These are phyloP conservation scores for Colletotrichum spaethianum DNA, from an alignment of 2,329 filamentous ascomycete genomes.

Conservation along the genomic window DNA sequence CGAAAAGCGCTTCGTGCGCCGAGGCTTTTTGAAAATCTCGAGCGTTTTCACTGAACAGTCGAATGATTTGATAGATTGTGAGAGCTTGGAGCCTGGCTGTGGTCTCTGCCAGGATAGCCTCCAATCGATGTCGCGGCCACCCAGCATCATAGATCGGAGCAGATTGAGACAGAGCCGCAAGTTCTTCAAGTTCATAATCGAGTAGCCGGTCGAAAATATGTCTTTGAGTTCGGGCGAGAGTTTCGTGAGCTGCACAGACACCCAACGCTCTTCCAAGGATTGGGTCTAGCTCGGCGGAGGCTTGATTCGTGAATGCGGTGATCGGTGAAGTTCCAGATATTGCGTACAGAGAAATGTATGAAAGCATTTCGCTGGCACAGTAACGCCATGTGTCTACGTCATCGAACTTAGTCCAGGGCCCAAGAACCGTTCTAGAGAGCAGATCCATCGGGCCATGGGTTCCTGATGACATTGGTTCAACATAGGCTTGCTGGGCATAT, in stretches of 20 bases:
- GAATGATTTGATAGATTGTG: slow-evolving; percentile 28
- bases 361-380: slow-evolving; percentile 29
- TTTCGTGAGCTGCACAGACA: slow-evolving; percentile 23
- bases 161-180: neutral
- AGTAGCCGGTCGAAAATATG: slow-evolving; percentile 9
- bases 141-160: neutral
- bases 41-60: slow-evolving; percentile 8
- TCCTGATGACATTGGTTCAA: neutral
- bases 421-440: neutral
- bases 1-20: slow-evolving; percentile 13
- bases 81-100: slow-evolving; percentile 12
- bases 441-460: neutral
- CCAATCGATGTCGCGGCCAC: neutral
- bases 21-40: neutral
- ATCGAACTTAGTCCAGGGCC: slow-evolving; percentile 13
- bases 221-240: neutral
- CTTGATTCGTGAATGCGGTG: no score
- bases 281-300: neutral
- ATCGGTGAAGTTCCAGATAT: slow-evolving; percentile 8
- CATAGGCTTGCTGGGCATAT: neutral
- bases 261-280: slow-evolving; percentile 17
- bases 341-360: slow-evolving; percentile 25
- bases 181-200: slow-evolving; percentile 9
- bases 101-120: neutral
- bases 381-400: slow-evolving; percentile 17